Evolutionary conservation across 106 monocot genomes (phyloP).

Genomic region (Platanthera zijinensis): DNA sequence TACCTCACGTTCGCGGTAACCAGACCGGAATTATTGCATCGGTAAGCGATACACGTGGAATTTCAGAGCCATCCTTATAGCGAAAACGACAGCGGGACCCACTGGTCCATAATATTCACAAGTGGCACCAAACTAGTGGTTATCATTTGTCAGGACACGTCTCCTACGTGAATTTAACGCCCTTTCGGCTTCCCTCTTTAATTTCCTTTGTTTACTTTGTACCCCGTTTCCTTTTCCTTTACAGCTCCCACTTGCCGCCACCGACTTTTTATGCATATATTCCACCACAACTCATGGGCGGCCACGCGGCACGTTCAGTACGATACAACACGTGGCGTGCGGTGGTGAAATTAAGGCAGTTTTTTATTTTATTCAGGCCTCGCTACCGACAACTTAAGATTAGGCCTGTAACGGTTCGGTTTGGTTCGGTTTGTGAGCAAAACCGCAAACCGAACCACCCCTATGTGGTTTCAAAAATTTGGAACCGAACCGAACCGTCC

Average conservation of each 20-base stretch:
- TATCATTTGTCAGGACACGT: background rate
- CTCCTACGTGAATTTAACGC: background rate
- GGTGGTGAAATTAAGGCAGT: too few species aligned
- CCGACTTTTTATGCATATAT: background rate
- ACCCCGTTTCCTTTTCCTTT: background rate
- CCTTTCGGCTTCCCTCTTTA: background rate
- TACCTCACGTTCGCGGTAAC: too few species aligned
- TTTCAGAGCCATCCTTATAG: background rate
- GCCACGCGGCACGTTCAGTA: background rate
- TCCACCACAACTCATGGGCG: too few species aligned
- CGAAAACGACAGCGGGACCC: background rate
- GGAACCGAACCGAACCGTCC: too few species aligned
- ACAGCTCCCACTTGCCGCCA: background rate
- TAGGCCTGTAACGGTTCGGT: too few species aligned
- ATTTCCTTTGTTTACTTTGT: background rate
- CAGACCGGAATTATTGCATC: conserved; percentile 1
- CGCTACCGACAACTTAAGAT: too few species aligned
- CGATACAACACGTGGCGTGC: background rate
- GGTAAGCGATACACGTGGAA: background rate
- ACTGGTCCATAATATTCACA: background rate
- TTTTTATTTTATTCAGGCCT: too few species aligned
- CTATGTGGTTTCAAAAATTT: too few species aligned
- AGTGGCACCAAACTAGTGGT: background rate
- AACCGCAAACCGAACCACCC: too few species aligned
- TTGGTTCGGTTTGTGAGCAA: too few species aligned